Evolutionary conservation across 306 rosid species (phyloP).

Genomic region (Medicago truncatula): MtrunA17r5.0-ANR NC_053048.1:39593001-39593500

Average conservation of each 20-base stretch:
- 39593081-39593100: conserved; percentile 61
- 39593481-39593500: conserved; percentile 53
- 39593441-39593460: conserved; percentile 55
- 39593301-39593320: conserved; percentile 24
- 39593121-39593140: conserved; percentile 70
- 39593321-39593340: conserved; percentile 58
- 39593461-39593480: conserved; percentile 60
- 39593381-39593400: conserved; percentile 37
- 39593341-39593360: conserved; percentile 68
- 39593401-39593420: conserved; percentile 66
- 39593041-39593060: conserved; percentile 65
- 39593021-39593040: conserved; percentile 64
- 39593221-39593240: conserved; percentile 60
- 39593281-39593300: conserved; percentile 55
- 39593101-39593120: conserved; percentile 51
- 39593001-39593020: conserved; percentile 68
- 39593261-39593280: conserved; percentile 47
- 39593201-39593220: conserved; percentile 39
- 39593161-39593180: conserved; percentile 70
- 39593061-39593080: conserved; percentile 72
- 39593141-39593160: conserved; percentile 74
- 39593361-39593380: conserved; percentile 67
- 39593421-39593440: conserved; percentile 59
- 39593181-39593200: conserved; percentile 38
- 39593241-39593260: conserved; percentile 59